Conservation (phyloP, 192 early-diverging fungal genomes). For the Backusella macrospora region DNA sequence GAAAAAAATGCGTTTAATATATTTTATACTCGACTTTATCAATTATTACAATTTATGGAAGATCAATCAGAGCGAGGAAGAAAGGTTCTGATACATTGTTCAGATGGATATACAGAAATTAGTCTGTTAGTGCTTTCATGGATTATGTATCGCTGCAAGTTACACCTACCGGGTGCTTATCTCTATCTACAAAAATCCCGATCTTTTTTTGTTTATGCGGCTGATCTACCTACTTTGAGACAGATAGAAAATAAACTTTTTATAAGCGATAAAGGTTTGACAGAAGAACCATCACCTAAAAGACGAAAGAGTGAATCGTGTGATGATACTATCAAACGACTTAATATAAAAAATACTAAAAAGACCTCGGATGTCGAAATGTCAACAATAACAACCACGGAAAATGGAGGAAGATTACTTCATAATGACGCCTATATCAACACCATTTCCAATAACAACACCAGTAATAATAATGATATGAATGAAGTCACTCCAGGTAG, state of each 20-base stretch:
- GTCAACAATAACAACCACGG: too few relatives aligned
- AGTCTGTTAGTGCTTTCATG: slow-evolving; percentile 48
- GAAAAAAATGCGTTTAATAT: slow-evolving; percentile 29
- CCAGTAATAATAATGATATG: background rate
- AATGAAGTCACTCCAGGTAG: background rate
- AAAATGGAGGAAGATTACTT: background rate
- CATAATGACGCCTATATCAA: slow-evolving; percentile 2
- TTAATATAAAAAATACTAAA: background rate
- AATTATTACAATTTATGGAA: slow-evolving; percentile 40
- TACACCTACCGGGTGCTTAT: slow-evolving; percentile 56
- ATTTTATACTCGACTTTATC: slow-evolving; percentile 28
- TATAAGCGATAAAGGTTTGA: slow-evolving; percentile 38
- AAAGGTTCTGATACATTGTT: slow-evolving; percentile 56
- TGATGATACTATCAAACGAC: background rate
- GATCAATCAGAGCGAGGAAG: slow-evolving; percentile 30
- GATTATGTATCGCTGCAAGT: slow-evolving; percentile 51
- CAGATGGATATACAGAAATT: slow-evolving; percentile 62
- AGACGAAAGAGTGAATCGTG: background rate
- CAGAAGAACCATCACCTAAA: slow-evolving; percentile 7
- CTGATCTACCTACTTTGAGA: slow-evolving; percentile 49
- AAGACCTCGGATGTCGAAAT: background rate
- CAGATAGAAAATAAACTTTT: slow-evolving; percentile 42
- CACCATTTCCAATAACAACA: background rate
- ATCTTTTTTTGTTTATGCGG: slow-evolving; percentile 62
- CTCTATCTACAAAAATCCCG: slow-evolving; percentile 52